Evolutionary conservation across 106 monocot genomes (phyloP), one percentile per base, ranked within the genome.

Genomic region (Dactylorhiza incarnata): DNA sequence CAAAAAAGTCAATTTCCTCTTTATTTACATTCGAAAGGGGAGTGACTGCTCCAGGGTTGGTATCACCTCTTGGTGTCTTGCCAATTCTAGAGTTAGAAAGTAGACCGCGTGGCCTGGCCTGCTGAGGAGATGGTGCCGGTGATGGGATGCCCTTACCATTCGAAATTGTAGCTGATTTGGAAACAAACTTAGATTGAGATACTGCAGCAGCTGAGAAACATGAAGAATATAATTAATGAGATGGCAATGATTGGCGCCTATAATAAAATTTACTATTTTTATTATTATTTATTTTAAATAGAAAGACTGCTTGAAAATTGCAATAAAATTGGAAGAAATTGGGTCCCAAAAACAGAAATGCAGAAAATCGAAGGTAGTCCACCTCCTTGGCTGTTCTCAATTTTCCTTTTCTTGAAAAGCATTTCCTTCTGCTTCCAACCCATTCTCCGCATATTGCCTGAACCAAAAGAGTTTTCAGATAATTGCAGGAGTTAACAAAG

Each of bases 371-470:
- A 45, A 23, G 26, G 59, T 12, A 45, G 20, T 61, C 7, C 3
- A 68, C 72, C 65, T 83, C 91, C 87, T 86, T 78, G 73, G 75
- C 52, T 82, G 62, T 79, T 47, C 13, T 94, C 88, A 77, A 75
- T 72, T 73, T 86, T 94, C 68, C 79, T 76, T 77, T 86, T 91
- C 78, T 91, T 95, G 54, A 50, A 75, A 29, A 80, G 76, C 74
- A 80, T 78, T 53, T 89, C 92, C 62, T 89, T 92, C 68, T 82
- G 83, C 74, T 89, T 91, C 91, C 91, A 95, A 52, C 69, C 49
- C 88, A 82, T 90, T 68, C 89, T 87, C 68, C 91, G 82, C 85
- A 86, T 86, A 62, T 63, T 89, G 77, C 94, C 94, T 95, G 80
- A 45, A 71, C 13, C 23, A 47, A 69, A 47, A 53, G 8, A 74